Conservation (phyloP, 371 early-diverging fungal species). For the Circinella minor region DNA sequence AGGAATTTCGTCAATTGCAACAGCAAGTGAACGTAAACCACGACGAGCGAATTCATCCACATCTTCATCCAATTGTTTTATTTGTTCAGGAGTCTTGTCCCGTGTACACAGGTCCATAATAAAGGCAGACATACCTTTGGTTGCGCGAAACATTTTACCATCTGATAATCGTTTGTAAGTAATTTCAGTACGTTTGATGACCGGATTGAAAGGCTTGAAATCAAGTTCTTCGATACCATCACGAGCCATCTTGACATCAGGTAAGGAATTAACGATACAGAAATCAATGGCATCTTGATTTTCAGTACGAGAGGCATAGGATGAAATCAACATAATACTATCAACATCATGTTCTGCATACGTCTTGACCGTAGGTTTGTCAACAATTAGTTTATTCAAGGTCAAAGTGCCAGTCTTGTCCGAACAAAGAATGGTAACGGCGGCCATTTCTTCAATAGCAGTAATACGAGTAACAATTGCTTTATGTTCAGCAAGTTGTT, state of each 20-base stretch:
- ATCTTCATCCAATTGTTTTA: slow-evolving; percentile 64
- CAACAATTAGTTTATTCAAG: slow-evolving; percentile 88
- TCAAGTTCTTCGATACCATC: slow-evolving; percentile 70
- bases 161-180: slow-evolving; percentile 69
- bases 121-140: slow-evolving; percentile 81
- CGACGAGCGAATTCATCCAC: slow-evolving; percentile 79
- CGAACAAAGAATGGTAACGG: slow-evolving; percentile 91
- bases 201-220: slow-evolving; percentile 92
- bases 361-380: slow-evolving; percentile 65
- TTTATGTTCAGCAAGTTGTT: slow-evolving; percentile 91
- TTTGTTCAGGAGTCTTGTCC: slow-evolving; percentile 67
- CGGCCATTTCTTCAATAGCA: slow-evolving; percentile 93
- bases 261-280: slow-evolving; percentile 72
- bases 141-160: slow-evolving; percentile 67
- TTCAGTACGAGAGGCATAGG: slow-evolving; percentile 75
- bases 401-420: slow-evolving; percentile 98
- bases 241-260: slow-evolving; percentile 64
- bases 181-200: slow-evolving; percentile 87
- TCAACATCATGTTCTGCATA: slow-evolving; percentile 62
- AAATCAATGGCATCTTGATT: slow-evolving; percentile 83
- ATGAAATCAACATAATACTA: slow-evolving; percentile 64
- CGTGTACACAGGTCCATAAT: slow-evolving; percentile 74
- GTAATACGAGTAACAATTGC: slow-evolving; percentile 91
- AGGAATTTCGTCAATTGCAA: slow-evolving; percentile 73
- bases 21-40: slow-evolving; percentile 87